phyloP scores from a whole-genome alignment of 2,329 filamentous ascomycete genomes.

The Colletotrichum shisoi region DNA sequence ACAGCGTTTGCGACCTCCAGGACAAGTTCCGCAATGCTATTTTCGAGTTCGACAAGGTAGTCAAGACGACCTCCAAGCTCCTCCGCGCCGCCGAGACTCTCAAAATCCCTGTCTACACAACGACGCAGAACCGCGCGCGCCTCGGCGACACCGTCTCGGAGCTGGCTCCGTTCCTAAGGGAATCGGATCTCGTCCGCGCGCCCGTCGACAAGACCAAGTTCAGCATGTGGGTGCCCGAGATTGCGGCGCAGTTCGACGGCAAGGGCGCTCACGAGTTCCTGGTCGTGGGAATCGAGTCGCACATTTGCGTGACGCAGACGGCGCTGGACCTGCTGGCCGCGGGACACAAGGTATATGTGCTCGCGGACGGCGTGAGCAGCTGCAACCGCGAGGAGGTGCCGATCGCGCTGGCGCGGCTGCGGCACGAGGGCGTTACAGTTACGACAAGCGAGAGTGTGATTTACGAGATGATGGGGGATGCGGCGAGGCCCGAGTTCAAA shows the following conservation, averaged over 20 bases:
- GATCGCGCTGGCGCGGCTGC: slow-evolving; percentile 78
- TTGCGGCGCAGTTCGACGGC: slow-evolving; percentile 55
- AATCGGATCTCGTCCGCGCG: slow-evolving; percentile 49
- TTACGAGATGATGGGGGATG: slow-evolving; percentile 90
- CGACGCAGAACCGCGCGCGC: slow-evolving; percentile 81
- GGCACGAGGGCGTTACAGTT: slow-evolving; percentile 77
- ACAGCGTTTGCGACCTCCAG: slow-evolving; percentile 90
- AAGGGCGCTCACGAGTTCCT: slow-evolving; percentile 64
- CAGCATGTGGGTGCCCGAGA: slow-evolving; percentile 80
- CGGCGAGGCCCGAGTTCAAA: slow-evolving; percentile 75
- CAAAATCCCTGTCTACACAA: slow-evolving; percentile 80
- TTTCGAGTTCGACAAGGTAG: slow-evolving; percentile 83
- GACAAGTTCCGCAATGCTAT: slow-evolving; percentile 89
- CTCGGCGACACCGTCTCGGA: slow-evolving; percentile 83
- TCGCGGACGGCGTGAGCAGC: slow-evolving; percentile 89
- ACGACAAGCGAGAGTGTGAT: slow-evolving; percentile 89
- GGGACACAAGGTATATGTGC: slow-evolving; percentile 83
- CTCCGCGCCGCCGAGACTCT: slow-evolving; percentile 70
- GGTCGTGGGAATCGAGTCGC: slow-evolving; percentile 89
- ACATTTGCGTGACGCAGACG: slow-evolving; percentile 95
- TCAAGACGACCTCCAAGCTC: slow-evolving; percentile 73
- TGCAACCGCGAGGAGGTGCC: slow-evolving; percentile 83
- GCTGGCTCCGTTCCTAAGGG: slow-evolving; percentile 63
- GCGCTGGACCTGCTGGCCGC: slow-evolving; percentile 77
- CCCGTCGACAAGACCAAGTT: slow-evolving; percentile 88